Conservation (phyloP, 495 filamentous ascomycete genomes). For the Aspergillus affinis region DNA sequence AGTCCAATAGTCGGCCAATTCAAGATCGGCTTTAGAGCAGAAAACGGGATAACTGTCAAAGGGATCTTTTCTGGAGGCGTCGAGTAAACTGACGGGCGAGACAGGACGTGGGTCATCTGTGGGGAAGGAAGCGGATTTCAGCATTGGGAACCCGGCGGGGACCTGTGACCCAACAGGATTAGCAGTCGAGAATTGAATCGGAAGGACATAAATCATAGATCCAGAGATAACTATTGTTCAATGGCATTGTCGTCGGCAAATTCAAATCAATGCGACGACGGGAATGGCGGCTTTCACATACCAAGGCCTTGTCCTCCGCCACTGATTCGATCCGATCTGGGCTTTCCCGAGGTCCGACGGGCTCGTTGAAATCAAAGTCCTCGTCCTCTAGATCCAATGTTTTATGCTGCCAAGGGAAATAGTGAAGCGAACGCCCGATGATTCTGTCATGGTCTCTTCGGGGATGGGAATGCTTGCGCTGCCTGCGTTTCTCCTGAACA, state of each 20-base stretch:
- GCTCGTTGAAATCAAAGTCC: conserved; percentile 3
- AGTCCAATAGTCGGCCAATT: conserved; percentile 39
- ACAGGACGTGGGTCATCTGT: conserved; percentile 12
- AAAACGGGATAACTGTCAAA: conserved; percentile 30
- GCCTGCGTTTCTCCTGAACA: conserved; percentile 45
- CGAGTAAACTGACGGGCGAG: conserved; percentile 31
- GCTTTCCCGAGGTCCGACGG: not conserved
- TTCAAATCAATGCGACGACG: not conserved
- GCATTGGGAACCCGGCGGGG: conserved; percentile 19
- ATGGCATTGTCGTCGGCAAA: not conserved
- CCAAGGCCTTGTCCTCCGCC: not conserved
- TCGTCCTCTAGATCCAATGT: conserved; percentile 10
- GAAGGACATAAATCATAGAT: not conserved
- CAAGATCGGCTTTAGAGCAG: conserved; percentile 26
- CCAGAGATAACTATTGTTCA: not conserved
- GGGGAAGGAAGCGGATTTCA: conserved; percentile 16
- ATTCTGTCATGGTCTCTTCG: conserved; percentile 21
- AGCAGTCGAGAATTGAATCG: not conserved
- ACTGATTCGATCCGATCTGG: not conserved
- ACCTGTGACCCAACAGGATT: conserved; percentile 12
- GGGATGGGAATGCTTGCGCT: conserved; percentile 26
- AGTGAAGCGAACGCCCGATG: conserved; percentile 19
- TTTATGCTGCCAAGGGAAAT: conserved; percentile 28
- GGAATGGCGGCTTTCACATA: conserved; percentile 1
- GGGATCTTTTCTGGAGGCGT: conserved; percentile 38